Percentiles rank a stretch among this genome's conserved stretches.
Evolutionary conservation across 768 basidiomycete species (phyloP).

Genomic region (Termitomyces sp.): DNA sequence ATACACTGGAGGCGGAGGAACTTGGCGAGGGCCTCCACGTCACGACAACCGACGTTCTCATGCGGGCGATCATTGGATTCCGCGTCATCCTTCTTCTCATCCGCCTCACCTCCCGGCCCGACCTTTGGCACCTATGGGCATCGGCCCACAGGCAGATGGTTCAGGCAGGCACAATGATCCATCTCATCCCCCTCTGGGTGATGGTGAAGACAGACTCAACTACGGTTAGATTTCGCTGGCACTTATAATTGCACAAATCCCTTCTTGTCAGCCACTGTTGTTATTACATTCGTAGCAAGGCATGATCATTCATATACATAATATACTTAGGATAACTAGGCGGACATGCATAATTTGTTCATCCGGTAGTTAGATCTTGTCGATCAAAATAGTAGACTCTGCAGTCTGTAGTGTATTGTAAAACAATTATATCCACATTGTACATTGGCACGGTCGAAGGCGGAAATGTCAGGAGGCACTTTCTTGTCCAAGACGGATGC

Average conservation of each 20-base stretch:
- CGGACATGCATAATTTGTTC: background rate
- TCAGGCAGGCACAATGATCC: background rate
- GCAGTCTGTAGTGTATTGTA: background rate
- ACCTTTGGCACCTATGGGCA: slow-evolving; percentile 4
- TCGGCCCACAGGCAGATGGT: background rate
- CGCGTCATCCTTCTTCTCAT: background rate
- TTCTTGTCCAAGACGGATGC: too few relatives aligned
- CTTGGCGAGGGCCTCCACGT: background rate
- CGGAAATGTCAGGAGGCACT: too few relatives aligned
- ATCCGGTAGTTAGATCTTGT: background rate
- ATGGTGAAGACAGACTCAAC: slow-evolving; percentile 12
- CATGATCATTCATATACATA: slow-evolving; percentile 1
- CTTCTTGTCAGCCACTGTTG: background rate
- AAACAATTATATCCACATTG: background rate
- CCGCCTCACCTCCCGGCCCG: slow-evolving; percentile 6
- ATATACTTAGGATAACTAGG: slow-evolving; percentile 4
- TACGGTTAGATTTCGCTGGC: slow-evolving; percentile 11
- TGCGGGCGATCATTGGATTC: background rate
- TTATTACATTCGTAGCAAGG: background rate
- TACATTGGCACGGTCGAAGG: too few relatives aligned
- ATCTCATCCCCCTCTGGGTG: slow-evolving; percentile 1
- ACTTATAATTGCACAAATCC: background rate
- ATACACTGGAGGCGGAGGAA: slow-evolving; percentile 1
- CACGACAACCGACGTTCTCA: background rate
- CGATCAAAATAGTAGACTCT: background rate